Conservation (phyloP, 2,329 filamentous ascomycete species). For the Didymella pomorum region DNA sequence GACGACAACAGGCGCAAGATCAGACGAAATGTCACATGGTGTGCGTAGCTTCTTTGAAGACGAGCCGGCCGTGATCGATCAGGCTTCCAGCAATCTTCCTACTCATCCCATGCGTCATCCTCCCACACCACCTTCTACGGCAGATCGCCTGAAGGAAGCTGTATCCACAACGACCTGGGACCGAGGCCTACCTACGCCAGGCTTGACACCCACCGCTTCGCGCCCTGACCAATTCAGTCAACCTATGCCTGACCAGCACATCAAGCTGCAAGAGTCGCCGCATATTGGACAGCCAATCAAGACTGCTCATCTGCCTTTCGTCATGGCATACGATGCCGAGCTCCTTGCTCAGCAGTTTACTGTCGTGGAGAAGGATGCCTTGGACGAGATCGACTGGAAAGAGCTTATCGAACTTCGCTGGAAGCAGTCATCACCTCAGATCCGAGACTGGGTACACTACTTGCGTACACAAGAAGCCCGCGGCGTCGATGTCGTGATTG, state of each 20-base stretch:
- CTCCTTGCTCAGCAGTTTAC: constrained; percentile 83
- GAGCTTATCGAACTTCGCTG: constrained; percentile 84
- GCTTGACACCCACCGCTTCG: constrained; percentile 47
- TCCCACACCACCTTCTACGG: constrained; percentile 56
- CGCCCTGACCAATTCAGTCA: constrained; percentile 30
- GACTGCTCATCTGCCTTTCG: constrained; percentile 73
- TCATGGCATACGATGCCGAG: constrained; percentile 81
- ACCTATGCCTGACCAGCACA: constrained; percentile 32
- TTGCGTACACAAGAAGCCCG: constrained; percentile 74
- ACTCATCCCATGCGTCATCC: constrained; percentile 50
- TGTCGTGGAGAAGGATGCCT: constrained; percentile 83
- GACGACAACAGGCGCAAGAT: constrained; percentile 61
- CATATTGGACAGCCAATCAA: constrained; percentile 32
- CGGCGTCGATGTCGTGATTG: constrained; percentile 83
- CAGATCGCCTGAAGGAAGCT: constrained; percentile 40
- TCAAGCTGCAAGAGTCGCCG: constrained; percentile 32
- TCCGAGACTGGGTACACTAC: constrained; percentile 83
- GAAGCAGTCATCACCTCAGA: constrained; percentile 73
- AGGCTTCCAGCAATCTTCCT: constrained; percentile 38
- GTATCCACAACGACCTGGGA: constrained; percentile 44
- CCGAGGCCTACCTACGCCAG: constrained; percentile 49
- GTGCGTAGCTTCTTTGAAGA: constrained; percentile 61
- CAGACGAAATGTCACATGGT: constrained; percentile 49
- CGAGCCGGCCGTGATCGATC: constrained; percentile 50
- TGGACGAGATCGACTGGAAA: constrained; percentile 89